These are phyloP conservation scores for Coemansia sp. DNA, from an alignment of 192 early-diverging fungal species.

Conservation along the genomic window DNA sequence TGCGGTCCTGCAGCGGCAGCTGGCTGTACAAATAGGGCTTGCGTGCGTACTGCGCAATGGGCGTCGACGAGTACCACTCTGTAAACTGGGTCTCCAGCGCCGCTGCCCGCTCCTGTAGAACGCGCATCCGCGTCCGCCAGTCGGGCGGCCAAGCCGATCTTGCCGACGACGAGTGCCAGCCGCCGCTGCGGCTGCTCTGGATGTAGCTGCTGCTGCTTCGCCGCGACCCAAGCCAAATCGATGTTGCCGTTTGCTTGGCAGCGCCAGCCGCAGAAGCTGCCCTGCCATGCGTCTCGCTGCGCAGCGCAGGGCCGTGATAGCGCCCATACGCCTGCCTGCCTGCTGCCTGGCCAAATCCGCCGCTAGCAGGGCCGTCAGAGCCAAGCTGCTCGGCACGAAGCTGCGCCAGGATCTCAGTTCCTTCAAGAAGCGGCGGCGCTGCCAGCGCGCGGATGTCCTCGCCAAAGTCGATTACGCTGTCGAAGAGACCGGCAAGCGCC, in stretches of 20 bases:
- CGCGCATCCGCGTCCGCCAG: constrained; percentile 52
- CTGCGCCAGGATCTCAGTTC: constrained; percentile 34
- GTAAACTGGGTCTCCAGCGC: constrained; percentile 39
- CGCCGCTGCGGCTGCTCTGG: constrained; percentile 12
- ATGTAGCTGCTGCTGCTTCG: constrained; percentile 15
- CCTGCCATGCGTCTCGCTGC: background rate
- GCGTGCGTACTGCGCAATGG: constrained; percentile 34
- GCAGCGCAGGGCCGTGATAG: constrained; percentile 10
- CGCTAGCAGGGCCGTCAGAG: background rate
- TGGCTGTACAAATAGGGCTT: constrained; percentile 41
- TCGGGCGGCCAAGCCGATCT: constrained; percentile 41
- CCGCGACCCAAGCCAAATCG: constrained; percentile 38
- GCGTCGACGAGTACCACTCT: constrained; percentile 48
- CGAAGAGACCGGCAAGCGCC: constrained; percentile 39
- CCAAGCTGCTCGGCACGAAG: constrained; percentile 27
- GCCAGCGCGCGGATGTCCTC: constrained; percentile 43
- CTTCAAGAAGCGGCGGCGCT: constrained; percentile 35
- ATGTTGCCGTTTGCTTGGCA: constrained; percentile 15
- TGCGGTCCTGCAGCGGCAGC: constrained; percentile 45
- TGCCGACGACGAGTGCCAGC: constrained; percentile 27
- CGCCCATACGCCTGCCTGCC: constrained; percentile 7
- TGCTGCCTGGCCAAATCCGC: background rate
- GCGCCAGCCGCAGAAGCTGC: background rate
- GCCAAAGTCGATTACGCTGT: constrained; percentile 41
- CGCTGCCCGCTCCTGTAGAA: constrained; percentile 32